Evolutionary conservation across 1,139 yeast genomes (phyloP), one percentile per base, ranked within the genome.

Genomic region (Petasospora fabianii): DNA sequence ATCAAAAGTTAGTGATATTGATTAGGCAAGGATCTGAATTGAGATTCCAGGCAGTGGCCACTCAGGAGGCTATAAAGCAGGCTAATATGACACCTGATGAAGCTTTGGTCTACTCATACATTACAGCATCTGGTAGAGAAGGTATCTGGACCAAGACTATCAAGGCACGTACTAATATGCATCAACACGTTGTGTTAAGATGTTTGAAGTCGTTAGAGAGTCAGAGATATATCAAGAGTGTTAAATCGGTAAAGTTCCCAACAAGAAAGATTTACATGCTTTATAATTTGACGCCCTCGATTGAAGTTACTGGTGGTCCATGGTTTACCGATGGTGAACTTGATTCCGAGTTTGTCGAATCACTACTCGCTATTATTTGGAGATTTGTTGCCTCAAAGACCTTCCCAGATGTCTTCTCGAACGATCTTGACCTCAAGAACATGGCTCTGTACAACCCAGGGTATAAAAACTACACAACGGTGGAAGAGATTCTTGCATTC

Each of bases 301-400:
- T 86, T 27, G 97, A 90, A 53, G 94, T 92, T 31, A 92, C 98
- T 0, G 99, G 99, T 46, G 99, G 98, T 2, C 98, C 98, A 3
- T 92, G 98, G 98, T 94, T 90, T 61, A 88, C 97, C 0, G 98
- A 94, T 59, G 80, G 90, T 24, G 98, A 92, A 60, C 71, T 92
- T 45, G 99, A 92, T 57, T 81, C 90, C 4, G 98, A 90, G 59
- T 92, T 92, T 58, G 90, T 92, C 44, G 94, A 87, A 51, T 80
- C 87, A 35, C 65, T 92, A 43, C 65, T 86, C 48, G 78, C 86
- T 18, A 92, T 90, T 33, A 80, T 90, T 13, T 92, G 97, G 96
- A 71, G 94, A 53, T 92, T 69, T 60, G 79, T 86, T 6, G 87
- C 88, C 1, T 73, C 79, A 18, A 76, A 75, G 52, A 77, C 96